Conservation (phyloP, 352 stramenopile genomes). For the Pythium brassicae region DNA sequence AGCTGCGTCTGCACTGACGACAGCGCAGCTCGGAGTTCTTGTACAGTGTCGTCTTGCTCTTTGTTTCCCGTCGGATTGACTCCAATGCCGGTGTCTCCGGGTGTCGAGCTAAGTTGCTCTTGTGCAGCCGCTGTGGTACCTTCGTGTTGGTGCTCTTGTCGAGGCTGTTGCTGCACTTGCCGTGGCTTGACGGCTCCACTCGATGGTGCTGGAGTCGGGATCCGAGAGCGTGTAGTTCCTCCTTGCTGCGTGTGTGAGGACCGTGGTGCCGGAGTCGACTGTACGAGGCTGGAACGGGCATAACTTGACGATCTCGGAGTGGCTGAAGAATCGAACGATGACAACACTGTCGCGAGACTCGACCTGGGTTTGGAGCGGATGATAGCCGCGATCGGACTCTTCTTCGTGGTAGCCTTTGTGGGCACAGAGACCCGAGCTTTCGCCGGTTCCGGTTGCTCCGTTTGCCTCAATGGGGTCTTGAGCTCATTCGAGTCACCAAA, state of each 20-base stretch:
- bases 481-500: conserved; percentile 15
- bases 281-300: background rate
- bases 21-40: conserved; percentile 10
- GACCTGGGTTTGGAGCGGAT: conserved; percentile 3
- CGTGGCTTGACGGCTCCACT: background rate
- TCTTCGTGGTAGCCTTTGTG: conserved; percentile 1
- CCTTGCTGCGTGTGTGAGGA: background rate
- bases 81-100: background rate
- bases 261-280: conserved; percentile 1
- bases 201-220: conserved; percentile 4
- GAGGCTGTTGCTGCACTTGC: background rate
- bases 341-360: conserved; percentile 11
- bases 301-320: conserved; percentile 1
- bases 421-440: background rate
- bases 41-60: background rate
- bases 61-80: background rate
- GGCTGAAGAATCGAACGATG: background rate
- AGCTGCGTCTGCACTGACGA: conserved; percentile 8
- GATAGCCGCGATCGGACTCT: conserved; percentile 5
- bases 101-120: too few relatives aligned
- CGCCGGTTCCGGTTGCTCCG: background rate
- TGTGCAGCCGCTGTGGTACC: background rate
- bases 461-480: conserved; percentile 3
- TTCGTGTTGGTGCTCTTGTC: background rate
- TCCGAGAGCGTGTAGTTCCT: background rate